A percentile compares a stretch with the other conserved stretches of the same genome.
phyloP scores from a whole-genome alignment of 2,329 filamentous ascomycete genomes.

The Sclerotiophoma versabilis region DNA sequence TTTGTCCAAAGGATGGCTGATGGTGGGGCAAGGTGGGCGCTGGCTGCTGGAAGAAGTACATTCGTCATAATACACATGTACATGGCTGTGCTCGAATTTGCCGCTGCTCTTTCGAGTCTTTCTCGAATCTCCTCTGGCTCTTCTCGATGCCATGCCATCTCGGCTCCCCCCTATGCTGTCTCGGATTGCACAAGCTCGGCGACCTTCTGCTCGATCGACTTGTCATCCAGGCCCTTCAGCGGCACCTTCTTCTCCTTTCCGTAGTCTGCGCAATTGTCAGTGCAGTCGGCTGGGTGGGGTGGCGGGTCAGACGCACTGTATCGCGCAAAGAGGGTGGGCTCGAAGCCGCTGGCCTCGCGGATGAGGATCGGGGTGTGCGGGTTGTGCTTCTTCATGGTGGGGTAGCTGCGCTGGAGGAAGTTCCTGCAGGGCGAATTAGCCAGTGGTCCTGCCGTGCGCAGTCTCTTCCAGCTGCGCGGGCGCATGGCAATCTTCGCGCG shows the following conservation, averaged over 20 bases:
- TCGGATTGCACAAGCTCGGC: slow-evolving; percentile 64
- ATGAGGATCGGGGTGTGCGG: slow-evolving; percentile 92
- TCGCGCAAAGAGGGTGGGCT: slow-evolving; percentile 88
- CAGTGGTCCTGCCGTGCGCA: not conserved
- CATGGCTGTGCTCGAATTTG: slow-evolving; percentile 17
- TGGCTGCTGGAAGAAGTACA: slow-evolving; percentile 19
- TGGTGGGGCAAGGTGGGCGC: not conserved
- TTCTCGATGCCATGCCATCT: not conserved
- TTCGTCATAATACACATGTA: slow-evolving; percentile 34
- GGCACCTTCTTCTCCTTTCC: slow-evolving; percentile 72
- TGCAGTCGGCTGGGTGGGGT: slow-evolving; percentile 1
- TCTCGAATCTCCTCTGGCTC: not conserved
- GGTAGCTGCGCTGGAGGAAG: slow-evolving; percentile 90
- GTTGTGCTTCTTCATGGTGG: slow-evolving; percentile 99
- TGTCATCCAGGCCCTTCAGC: slow-evolving; percentile 71
- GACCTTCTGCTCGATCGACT: slow-evolving; percentile 74
- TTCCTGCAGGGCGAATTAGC: slow-evolving; percentile 62
- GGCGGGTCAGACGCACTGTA: slow-evolving; percentile 70
- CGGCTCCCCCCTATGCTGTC: slow-evolving; percentile 21
- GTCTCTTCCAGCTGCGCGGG: not conserved
- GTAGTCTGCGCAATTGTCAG: slow-evolving; percentile 57
- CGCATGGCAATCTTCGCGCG: slow-evolving; percentile 1
- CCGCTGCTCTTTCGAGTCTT: slow-evolving; percentile 12
- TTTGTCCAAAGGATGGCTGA: not conserved
- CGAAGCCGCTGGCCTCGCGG: slow-evolving; percentile 84